Evolutionary conservation across 192 early-diverging fungal genomes (phyloP), one percentile per base, ranked within the genome.

Genomic region (Umbelopsis ramanniana): DNA sequence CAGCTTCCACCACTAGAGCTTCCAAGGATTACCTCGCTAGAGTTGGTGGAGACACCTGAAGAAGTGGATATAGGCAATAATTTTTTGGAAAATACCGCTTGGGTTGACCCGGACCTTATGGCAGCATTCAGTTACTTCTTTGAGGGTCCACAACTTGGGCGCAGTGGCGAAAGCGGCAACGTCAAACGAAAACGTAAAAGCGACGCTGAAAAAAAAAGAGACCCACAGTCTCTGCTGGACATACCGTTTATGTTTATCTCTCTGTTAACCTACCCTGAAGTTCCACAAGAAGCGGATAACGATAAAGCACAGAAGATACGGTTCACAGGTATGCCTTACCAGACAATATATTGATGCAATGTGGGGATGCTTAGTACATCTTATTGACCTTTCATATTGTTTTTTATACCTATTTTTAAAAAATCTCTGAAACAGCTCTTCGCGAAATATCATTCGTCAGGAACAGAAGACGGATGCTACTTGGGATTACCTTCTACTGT

Each of bases 181-280:
- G 37, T 12, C 19, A 52, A 52, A 21, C 9, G 69, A 52, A 54
- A 52, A 35, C 48, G 47, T 23, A 52, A 70, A 70, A 53, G 24
- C 24, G 35, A 24, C 26, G 11, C 10, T 0, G 57, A 63, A 2
- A 63, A 63, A 19, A 63, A 63, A 17, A 29, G 33, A 19, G 57
- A 63, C 33, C 73, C 76, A 29, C 75, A 75, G 24, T 72, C 81
- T 1, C 67, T 85, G 43, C 50, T 81, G 6, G 81, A 85, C 38
- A 82, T 85, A 21, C 84, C 84, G 1, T 72, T 85, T 22, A 81
- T 83, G 47, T 82, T 85, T 35, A 85, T 85, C 66, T 81, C 78
- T 43, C 55, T 85, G 38, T 60, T 85, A 43, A 85, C 84, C 0
- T 85, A 81, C 40, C 84, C 84, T 6, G 84, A 85, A 24, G 70